A percentile compares a stretch with the other conserved stretches of the same genome.
Conservation (phyloP, 768 basidiomycete species). For the Paxillus rubicundulus region DNA sequence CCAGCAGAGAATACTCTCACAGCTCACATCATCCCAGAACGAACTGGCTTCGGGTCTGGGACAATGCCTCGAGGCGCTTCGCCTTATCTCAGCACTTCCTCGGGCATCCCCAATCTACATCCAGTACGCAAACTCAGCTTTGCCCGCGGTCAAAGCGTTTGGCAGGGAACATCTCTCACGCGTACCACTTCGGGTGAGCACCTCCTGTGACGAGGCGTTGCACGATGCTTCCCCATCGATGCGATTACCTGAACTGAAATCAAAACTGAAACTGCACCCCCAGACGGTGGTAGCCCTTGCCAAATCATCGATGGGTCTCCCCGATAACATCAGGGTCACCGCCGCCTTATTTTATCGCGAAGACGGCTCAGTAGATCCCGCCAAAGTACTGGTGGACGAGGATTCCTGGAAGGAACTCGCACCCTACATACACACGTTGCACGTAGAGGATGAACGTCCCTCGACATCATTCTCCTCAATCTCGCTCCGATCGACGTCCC, state of each 20-base stretch:
- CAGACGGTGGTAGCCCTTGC: slow-evolving; percentile 27
- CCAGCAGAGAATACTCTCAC: slow-evolving; percentile 29
- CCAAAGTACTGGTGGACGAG: slow-evolving; percentile 25
- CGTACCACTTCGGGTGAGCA: slow-evolving; percentile 31
- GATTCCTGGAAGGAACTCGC: slow-evolving; percentile 34
- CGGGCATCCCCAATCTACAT: slow-evolving; percentile 28
- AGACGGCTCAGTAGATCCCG: slow-evolving; percentile 27
- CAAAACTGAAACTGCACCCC: no score
- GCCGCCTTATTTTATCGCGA: slow-evolving; percentile 30
- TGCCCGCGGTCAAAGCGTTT: slow-evolving; percentile 25
- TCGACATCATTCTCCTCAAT: slow-evolving; percentile 8
- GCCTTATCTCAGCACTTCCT: slow-evolving; percentile 30
- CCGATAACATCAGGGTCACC: slow-evolving; percentile 18
- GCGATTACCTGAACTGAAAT: not conserved
- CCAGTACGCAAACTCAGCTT: slow-evolving; percentile 16
- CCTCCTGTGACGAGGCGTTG: no score
- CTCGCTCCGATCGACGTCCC: not conserved
- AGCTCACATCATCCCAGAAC: slow-evolving; percentile 32
- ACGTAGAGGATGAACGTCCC: slow-evolving; percentile 30
- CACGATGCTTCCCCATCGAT: not conserved
- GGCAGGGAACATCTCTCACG: slow-evolving; percentile 32
- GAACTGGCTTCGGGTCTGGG: slow-evolving; percentile 32
- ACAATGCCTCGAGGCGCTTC: slow-evolving; percentile 33
- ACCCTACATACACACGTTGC: slow-evolving; percentile 29
- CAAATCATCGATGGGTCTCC: slow-evolving; percentile 21